Evolutionary conservation across 306 rosid species (phyloP), one percentile per base, ranked within the genome.

Genomic region (Cercis canadensis): DNA sequence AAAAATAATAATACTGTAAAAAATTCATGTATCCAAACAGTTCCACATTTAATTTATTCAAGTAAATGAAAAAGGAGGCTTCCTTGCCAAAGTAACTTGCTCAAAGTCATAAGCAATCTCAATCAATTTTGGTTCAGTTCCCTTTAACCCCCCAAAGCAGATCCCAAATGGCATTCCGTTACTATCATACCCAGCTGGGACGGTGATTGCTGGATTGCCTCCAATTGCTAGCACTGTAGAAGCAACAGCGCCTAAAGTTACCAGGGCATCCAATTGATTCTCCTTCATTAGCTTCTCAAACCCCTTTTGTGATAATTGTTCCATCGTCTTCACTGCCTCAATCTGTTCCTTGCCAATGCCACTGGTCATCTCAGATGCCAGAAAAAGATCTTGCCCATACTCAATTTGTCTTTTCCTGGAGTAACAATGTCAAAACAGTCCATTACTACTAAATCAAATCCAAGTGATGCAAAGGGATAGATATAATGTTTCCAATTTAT

Each of bases 41-140:
- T n/a, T n/a, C n/a, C n/a, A n/a, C n/a, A n/a, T n/a, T n/a, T n/a
- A n/a, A n/a, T n/a, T n/a, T n/a, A n/a, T n/a, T n/a, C n/a, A n/a
- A n/a, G n/a, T n/a, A n/a, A n/a, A n/a, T n/a, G n/a, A n/a, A n/a
- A n/a, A n/a, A n/a, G n/a, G n/a, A n/a, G 82, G 61, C 74, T 61
- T 79, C 69, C 89, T 80, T 18, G 73, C 73, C 60, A 24, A 58
- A 4, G 90, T 85, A 18, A 83, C 73, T 76, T 85, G 87, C 81
- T 87, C 90, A 70, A 85, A 87, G 47, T 55, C 92, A 51, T 75
- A 87, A 29, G 88, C 83, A 76, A 87, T 81, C 57, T 85, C 72
- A 39, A 85, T 81, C 0, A 85, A 64, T 55, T 72, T 85, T 0
- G 92, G 81, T 16, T 85, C 87, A 0, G 74, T 43, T 56, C 89